These are phyloP conservation scores for Candida chilensis DNA, from an alignment of 805 yeast genomes.

Conservation along the genomic window DNA sequence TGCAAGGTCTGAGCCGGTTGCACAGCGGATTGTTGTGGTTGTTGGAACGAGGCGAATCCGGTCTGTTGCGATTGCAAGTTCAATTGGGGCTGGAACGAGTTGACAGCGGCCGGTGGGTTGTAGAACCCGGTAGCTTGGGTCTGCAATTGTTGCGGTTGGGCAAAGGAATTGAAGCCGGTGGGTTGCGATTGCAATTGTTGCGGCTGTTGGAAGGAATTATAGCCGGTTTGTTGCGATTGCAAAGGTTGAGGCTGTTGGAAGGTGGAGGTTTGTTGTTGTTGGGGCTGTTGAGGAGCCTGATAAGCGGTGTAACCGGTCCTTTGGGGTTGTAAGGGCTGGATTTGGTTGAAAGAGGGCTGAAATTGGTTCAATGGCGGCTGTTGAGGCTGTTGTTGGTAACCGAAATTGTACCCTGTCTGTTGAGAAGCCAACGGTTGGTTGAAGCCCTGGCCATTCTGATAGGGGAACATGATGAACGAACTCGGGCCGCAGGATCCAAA, in stretches of 20 bases:
- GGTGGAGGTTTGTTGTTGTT: constrained; percentile 12
- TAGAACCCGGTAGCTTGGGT: constrained; percentile 29
- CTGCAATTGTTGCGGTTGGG: constrained; percentile 13
- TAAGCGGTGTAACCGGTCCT: constrained; percentile 5
- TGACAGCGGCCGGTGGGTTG: no score
- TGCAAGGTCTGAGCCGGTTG: no score
- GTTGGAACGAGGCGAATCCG: constrained; percentile 6
- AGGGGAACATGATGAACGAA: no score
- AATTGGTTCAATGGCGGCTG: constrained; percentile 2
- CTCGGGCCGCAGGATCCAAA: no score
- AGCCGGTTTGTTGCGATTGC: constrained; percentile 11
- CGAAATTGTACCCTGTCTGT: constrained; percentile 9
- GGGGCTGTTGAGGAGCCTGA: constrained; percentile 14
- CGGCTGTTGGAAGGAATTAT: constrained; percentile 6
- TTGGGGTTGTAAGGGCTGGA: constrained; percentile 1
- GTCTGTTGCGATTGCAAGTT: constrained; percentile 10
- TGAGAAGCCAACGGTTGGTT: constrained; percentile 8
- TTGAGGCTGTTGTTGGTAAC: neutral
- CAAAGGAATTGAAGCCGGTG: constrained; percentile 21
- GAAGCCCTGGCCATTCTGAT: no score
- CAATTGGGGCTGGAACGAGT: constrained; percentile 7
- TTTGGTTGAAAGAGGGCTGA: no score
- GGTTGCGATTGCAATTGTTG: constrained; percentile 22
- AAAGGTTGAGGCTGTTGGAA: constrained; percentile 3
- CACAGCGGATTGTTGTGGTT: constrained; percentile 10